Base-by-base conservation (phyloP, 257 asterid species). In the Solanum bukasovii region DNA sequence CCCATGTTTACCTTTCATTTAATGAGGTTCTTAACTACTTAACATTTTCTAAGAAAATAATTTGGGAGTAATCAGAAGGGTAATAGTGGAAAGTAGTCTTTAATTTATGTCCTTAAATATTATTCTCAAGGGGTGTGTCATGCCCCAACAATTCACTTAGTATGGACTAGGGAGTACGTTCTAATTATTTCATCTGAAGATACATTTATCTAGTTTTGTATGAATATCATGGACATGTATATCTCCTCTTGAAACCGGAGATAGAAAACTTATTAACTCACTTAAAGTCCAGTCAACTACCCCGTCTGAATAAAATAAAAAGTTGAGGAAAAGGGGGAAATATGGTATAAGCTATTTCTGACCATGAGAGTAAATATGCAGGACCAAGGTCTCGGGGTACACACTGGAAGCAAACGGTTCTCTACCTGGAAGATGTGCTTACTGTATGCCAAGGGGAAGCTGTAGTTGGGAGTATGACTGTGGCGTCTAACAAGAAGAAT, bases 401-500 rank as follows among this genome's bases (percentile, higher is more conserved):
- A 65, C 99, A 97, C 89, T 97, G 99, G 99, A 97, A 97, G 90
- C 99, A 96, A 90, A 95, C 99, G 0, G 95, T 97, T 13, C 94
- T 97, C 2, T 96, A 97, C 96, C 95, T 97, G 21, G 99, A 97
- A 91, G 98, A 97, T 20, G 96, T 94, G 90, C 89, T 97, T 61
- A 94, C 95, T 11, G 86, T 97, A 59, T 97, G 98, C 89, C 88
- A 94, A 91, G 99, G 99, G 88, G 99, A 97, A 92, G 87, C 95
- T 5, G 33, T 97, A 79, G 83, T 56, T 2, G 99, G 99, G 52
- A 91, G 92, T 86, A 73, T 97, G 94, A 92, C 94, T 0, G 98
- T 97, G 87, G 89, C 98, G 8, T 95, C 93, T 35, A 97, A 97
- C 91, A 93, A 95, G 95, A 96, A 95, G 91, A 97, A 97, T 88